phyloP scores from a whole-genome alignment of 2,329 filamentous ascomycete genomes.

The Pseudomassariella vexata region DNA sequence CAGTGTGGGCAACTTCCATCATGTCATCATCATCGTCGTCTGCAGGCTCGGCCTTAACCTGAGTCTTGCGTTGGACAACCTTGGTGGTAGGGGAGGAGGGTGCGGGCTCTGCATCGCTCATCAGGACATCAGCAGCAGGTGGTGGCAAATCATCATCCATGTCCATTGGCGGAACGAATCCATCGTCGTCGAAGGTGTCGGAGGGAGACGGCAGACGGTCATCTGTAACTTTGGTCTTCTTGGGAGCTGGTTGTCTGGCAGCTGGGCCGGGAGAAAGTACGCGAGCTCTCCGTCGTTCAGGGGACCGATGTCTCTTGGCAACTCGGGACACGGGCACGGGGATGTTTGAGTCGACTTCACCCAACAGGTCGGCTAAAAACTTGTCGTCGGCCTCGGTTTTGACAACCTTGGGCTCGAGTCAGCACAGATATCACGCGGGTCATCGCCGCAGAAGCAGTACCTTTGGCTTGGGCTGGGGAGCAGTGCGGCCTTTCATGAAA shows the following conservation, averaged over 20 bases:
- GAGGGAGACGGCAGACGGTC: slow-evolving; percentile 40
- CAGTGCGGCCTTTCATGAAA: slow-evolving; percentile 71
- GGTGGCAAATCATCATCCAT: slow-evolving; percentile 55
- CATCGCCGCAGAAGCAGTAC: slow-evolving; percentile 35
- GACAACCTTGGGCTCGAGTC: slow-evolving; percentile 45
- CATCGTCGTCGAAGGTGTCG: slow-evolving; percentile 49
- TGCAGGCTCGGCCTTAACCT: slow-evolving; percentile 38
- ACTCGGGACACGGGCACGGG: slow-evolving; percentile 47
- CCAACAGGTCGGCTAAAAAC: slow-evolving; percentile 79
- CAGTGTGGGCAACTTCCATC: slow-evolving; percentile 81
- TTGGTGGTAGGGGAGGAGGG: slow-evolving; percentile 78
- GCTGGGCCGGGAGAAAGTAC: slow-evolving; percentile 68
- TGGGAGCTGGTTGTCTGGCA: slow-evolving; percentile 45
- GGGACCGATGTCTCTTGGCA: slow-evolving; percentile 62
- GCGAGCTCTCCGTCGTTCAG: slow-evolving; percentile 72
- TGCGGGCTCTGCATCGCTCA: slow-evolving; percentile 72
- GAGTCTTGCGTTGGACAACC: slow-evolving; percentile 65
- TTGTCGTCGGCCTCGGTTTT: slow-evolving; percentile 84
- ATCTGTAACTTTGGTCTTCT: slow-evolving; percentile 51
- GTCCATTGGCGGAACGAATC: slow-evolving; percentile 51
- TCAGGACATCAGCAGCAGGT: slow-evolving; percentile 48
- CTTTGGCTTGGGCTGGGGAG: slow-evolving; percentile 72
- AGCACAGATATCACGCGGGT: neutral
- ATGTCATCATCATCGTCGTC: slow-evolving; percentile 72
- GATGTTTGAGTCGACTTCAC: slow-evolving; percentile 78